Base-by-base conservation (phyloP, 2,329 filamentous ascomycete species). In the Exutisphaerella laricina region DNA sequence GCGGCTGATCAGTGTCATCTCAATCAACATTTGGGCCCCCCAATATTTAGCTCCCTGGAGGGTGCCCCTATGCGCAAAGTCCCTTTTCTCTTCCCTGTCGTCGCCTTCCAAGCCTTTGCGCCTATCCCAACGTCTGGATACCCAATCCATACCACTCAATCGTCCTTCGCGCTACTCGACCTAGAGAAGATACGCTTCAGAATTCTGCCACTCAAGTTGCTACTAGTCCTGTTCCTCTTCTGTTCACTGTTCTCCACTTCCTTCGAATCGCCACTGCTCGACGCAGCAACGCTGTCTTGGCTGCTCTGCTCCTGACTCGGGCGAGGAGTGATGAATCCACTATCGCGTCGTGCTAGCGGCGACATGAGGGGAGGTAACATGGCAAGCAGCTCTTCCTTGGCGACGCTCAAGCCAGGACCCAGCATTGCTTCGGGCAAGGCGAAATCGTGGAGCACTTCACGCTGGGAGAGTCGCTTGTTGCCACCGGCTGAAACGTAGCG, bases 401-500 rank as follows among this genome's bases (percentile, higher is more conserved):
- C 14, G n/a, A 55, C 41, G 8, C 17, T 22, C 5, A 31, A 14
- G 2, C 47, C 39, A 1, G 26, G 31, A 5, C 20, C 28, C 13
- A 40, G 4, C n/a, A n/a, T n/a, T 3, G 32, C 28, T 12, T 26
- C 18, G 4, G 44, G 39, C 6, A 39, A 39, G 5, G 28, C 9
- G 22, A 39, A 39, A 12, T 14, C 31, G 4, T 20, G 3, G 34
- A 60, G 55, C 41, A 54, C 53, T 14, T 28, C n/a, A 18, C 58
- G 57, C 18, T 58, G 51, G 25, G 42, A 13, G 7, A 59, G 42
- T 16, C 47, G 51, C 13, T 48, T 44, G 30, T 35, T 43, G 20
- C 58, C 58, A 30, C 58, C 58, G 8, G 58, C 58, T 2, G 54
- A 50, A 30, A 60, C 53, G 35, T 57, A 60, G 26, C 58, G 57